A percentile compares a stretch with the other conserved stretches of the same genome.
Evolutionary conservation across 345 rosid genomes (phyloP).

Genomic region (Hibiscus tridactylites): DNA sequence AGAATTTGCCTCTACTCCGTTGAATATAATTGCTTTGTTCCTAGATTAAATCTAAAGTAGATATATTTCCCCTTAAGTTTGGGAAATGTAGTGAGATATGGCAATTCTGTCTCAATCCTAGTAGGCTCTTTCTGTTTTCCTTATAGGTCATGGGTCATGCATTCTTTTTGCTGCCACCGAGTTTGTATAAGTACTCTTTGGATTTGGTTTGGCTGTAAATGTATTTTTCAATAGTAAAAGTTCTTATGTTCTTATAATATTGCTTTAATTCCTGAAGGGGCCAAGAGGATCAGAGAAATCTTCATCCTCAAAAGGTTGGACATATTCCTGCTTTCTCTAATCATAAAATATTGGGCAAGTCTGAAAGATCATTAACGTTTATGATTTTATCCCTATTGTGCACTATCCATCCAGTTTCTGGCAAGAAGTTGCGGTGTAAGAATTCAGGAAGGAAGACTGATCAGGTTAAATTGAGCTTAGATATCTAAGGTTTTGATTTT

Average conservation of each 20-base stretch:
- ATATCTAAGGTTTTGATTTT: constrained; percentile 5
- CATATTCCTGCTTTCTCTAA: constrained; percentile 9
- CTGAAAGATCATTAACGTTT: constrained; percentile 9
- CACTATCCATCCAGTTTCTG: constrained; percentile 29
- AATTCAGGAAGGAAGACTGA: constrained; percentile 24
- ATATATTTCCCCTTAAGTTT: too few relatives aligned
- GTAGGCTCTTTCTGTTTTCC: too few relatives aligned
- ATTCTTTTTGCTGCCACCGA: background rate
- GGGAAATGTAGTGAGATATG: too few relatives aligned
- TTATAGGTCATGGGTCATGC: background rate
- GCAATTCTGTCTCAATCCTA: too few relatives aligned
- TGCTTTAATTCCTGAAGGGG: constrained; percentile 23
- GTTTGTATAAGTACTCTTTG: background rate
- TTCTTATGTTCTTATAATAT: constrained; percentile 11
- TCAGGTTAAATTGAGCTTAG: constrained; percentile 25
- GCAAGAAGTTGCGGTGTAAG: constrained; percentile 22
- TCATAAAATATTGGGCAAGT: background rate
- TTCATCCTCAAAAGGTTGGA: constrained; percentile 34
- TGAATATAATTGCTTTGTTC: too few relatives aligned
- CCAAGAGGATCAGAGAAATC: constrained; percentile 25
- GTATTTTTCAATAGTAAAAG: background rate
- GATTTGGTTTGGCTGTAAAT: background rate
- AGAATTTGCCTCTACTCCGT: too few relatives aligned
- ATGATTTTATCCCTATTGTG: constrained; percentile 8
- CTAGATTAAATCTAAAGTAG: too few relatives aligned